These are phyloP conservation scores for Nakaseomyces uthaithaninus DNA, from an alignment of 1,139 yeast species.

Conservation along the genomic window DNA sequence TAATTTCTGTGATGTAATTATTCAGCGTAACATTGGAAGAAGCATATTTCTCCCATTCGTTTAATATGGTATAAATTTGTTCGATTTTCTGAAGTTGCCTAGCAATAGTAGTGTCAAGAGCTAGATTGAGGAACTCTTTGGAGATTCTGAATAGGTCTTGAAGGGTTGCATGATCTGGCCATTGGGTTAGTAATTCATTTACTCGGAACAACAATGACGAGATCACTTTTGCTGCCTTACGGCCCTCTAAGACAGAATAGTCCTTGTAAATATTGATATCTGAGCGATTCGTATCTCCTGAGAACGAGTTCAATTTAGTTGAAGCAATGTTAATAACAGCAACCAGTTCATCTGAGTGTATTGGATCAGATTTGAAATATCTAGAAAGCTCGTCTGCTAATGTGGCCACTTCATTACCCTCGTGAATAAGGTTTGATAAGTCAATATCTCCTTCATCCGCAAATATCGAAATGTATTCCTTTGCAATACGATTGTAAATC, in stretches of 20 bases:
- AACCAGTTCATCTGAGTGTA: constrained; percentile 37
- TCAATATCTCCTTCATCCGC: constrained; percentile 15
- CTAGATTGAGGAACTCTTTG: constrained; percentile 54
- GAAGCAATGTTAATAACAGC: constrained; percentile 39
- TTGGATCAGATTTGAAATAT: constrained; percentile 25
- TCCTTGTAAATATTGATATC: constrained; percentile 62
- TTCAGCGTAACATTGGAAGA: constrained; percentile 64
- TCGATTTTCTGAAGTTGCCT: constrained; percentile 75
- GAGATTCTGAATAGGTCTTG: constrained; percentile 60
- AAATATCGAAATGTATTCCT: constrained; percentile 34
- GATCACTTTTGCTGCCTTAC: constrained; percentile 48
- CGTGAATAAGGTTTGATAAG: constrained; percentile 34
- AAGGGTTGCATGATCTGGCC: constrained; percentile 96
- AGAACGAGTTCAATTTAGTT: constrained; percentile 28
- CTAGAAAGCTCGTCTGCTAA: constrained; percentile 24
- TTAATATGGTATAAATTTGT: constrained; percentile 69
- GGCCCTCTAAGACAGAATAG: constrained; percentile 53
- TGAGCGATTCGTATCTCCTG: constrained; percentile 15
- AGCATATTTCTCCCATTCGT: constrained; percentile 95
- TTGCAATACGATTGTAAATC: constrained; percentile 33
- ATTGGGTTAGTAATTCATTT: constrained; percentile 47
- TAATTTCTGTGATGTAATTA: constrained; percentile 47
- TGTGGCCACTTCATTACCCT: constrained; percentile 39
- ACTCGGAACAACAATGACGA: constrained; percentile 43
- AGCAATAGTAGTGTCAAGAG: constrained; percentile 67